Base-by-base conservation (phyloP, 441 rosid genomes). In the Viola pubescens region DNA sequence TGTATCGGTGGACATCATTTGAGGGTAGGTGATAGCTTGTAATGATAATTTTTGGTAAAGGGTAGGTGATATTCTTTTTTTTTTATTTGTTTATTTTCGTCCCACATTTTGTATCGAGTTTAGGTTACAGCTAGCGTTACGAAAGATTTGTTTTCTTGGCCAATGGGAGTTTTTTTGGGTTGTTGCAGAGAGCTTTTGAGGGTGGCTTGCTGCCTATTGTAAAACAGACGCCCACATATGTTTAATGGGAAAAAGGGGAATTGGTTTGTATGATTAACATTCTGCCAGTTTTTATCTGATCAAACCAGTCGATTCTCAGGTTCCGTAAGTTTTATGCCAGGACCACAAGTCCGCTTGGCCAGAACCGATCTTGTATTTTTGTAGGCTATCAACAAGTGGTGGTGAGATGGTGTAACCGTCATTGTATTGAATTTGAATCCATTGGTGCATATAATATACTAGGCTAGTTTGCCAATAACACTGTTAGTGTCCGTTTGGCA, bases 181-280 rank as follows among this genome's bases (percentile, higher is more conserved):
- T 59, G 53, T 12, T 52, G 67, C 51, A 26, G 43, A 38, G 62
- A 42, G 63, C 48, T 51, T 53, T 37, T 12, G 34, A 54, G 46
- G 45, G 52, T 38, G 41, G 72, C 72, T 49, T 14, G 42, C 54
- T 61, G 63, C 61, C 44, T 63, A 46, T 64, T 77, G 78, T 74
- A 77, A 52, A 65, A 74, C 65, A 61, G 60, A 26, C 34, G 3
- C 48, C 46, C 43, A 42, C 61, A 70, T 75, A 55, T 64, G 64
- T 37, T 48, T 13, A 59, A 68, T 37, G 55, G 54, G 54, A 52
- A 34, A 49, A 49, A 62, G 19, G 13, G 39, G 46, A 43, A 26
- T 45, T 57, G 58, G 57, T 61, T 61, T 50, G 65, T 52, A 39
- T 11, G 13, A 9, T 0, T 4, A 16, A 16, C 19, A 16, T 82